Base-by-base conservation (phyloP, 768 basidiomycete genomes). In the Postia placenta region DNA sequence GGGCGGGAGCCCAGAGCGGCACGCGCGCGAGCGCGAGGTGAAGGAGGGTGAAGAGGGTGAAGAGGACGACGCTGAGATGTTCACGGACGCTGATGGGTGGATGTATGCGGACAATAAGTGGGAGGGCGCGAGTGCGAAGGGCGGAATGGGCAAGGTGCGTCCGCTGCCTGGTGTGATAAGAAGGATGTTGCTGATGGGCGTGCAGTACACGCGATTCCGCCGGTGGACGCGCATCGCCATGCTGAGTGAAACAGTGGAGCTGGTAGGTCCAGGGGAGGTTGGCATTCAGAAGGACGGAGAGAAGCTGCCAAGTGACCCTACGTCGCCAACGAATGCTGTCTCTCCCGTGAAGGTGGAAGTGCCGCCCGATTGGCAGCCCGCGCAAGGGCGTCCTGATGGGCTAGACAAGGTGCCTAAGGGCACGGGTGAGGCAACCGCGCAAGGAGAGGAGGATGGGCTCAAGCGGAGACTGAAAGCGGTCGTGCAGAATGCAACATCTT, bases 101-200 rank as follows among this genome's bases (percentile, higher is more conserved):
- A 77, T 92, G 5, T 96, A 92, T 59, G 86, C 83, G 2, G 93
- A 94, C 57, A 97, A 97, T 64, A 95, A 96, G 64, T 97, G 93
- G 93, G 92, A 96, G 61, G 75, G 70, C 17, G 72, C 77, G 39
- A 83, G 80, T 47, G 71, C 72, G 48, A 86, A 83, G 56, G 89
- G 90, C 42, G 90, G 91, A 5, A 78, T 94, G 69, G 87, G 92
- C 64, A 93, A 93, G 73, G 84, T 83, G 36, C 37, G 69, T 57
- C 6, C 46, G 15, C 4, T 11, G 11, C 27, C 26, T 44, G 24
- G 20, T 42, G 9, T 22, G 38, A 35, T 24, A 15, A 11, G 17
- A n/a, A n/a, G n/a, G 26, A 25, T 23, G 19, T 47, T 14, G 5
- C 48, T n/a, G n/a, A n/a, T n/a, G n/a, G n/a, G 15, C 15, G 30